Base-by-base conservation (phyloP, 2,329 filamentous ascomycete genomes). In the Exophiala oligosperma region DNA sequence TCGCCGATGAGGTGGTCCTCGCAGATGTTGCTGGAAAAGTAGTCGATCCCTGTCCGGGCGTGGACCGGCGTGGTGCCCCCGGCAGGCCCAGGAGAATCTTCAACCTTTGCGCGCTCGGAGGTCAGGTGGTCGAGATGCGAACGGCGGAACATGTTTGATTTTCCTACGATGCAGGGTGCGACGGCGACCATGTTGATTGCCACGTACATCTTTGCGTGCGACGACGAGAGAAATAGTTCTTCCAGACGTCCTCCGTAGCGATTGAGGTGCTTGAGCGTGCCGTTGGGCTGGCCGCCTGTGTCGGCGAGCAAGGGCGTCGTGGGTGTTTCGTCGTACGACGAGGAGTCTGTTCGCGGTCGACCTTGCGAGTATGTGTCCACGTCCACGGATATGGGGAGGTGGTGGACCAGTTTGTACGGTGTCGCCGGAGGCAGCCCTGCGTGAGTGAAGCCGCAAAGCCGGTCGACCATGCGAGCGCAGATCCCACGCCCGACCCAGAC, bases 71-170 rank as follows among this genome's bases (percentile, higher is more conserved):
- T 81, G 72, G 67, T 43, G 5, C 21, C 32, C 32, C 32, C 32
- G 11, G 32, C 32, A 11, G 32, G 4, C 77, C 58, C 55, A 74
- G 65, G 67, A 66, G 26, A 64, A 76, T 78, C 66, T 17, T 54
- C 38, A 44, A 37, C 70, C 80, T 81, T 64, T 69, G 73, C 52
- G 32, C 86, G 87, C n/a, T 70, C 66, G 0, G 74, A 67, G 0
- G 85, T 88, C 7, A 94, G 83, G 64, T 83, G 82, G 73, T 97
- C 85, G 37, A 99, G 84, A 68, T 99, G 93, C 0, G 91, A 90
- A 61, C 89, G 90, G 59, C 94, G 89, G 76, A 97, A 99, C 92
- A 99, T 97, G 76, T 95, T 97, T 69, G 91, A 96, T 77, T 99
- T 99, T 51, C 94, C 94, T 23, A 97, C 88, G 57, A 96, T 89